A percentile compares a stretch with the other conserved stretches of the same genome.
These are phyloP conservation scores for Stemphylium lycopersici DNA, from an alignment of 2,329 filamentous ascomycete genomes.

Conservation along the genomic window DNA sequence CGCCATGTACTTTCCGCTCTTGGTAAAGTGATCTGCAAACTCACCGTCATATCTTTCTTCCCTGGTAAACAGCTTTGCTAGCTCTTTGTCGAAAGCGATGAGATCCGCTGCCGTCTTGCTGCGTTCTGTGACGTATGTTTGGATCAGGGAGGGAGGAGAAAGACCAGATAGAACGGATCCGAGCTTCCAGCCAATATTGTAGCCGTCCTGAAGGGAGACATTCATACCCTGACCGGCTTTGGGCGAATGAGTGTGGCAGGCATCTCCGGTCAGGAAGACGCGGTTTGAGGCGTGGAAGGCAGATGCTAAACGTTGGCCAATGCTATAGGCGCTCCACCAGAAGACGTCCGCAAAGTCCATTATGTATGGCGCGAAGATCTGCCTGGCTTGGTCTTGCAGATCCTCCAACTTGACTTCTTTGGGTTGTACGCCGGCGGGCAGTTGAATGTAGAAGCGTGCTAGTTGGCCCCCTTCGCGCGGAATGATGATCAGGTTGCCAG, in stretches of 20 bases:
- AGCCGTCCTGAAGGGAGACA: constrained; percentile 64
- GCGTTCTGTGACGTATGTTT: constrained; percentile 69
- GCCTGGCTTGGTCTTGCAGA: constrained; percentile 59
- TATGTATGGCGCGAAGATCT: constrained; percentile 61
- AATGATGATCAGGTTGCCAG: constrained; percentile 58
- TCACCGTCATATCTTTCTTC: constrained; percentile 54
- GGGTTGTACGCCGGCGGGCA: constrained; percentile 57
- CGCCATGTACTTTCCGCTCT: constrained; percentile 65
- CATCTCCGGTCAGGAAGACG: constrained; percentile 74
- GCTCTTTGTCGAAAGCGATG: constrained; percentile 65
- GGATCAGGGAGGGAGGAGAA: constrained; percentile 60
- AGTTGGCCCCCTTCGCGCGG: constrained; percentile 62
- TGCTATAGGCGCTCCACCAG: constrained; percentile 76
- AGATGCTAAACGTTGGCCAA: constrained; percentile 73
- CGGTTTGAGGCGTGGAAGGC: constrained; percentile 69
- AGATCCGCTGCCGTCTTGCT: constrained; percentile 54
- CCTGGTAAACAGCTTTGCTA: constrained; percentile 59
- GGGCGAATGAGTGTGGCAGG: constrained; percentile 71
- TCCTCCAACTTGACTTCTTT: constrained; percentile 60
- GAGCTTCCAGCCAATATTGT: constrained; percentile 65
- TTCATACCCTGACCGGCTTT: constrained; percentile 74
- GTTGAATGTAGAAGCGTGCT: constrained; percentile 68
- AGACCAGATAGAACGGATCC: constrained; percentile 53
- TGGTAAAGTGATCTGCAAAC: constrained; percentile 64
- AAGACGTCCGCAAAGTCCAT: constrained; percentile 64